Conservation (phyloP, 371 early-diverging fungal genomes). For the Mortierella sp. region DNA sequence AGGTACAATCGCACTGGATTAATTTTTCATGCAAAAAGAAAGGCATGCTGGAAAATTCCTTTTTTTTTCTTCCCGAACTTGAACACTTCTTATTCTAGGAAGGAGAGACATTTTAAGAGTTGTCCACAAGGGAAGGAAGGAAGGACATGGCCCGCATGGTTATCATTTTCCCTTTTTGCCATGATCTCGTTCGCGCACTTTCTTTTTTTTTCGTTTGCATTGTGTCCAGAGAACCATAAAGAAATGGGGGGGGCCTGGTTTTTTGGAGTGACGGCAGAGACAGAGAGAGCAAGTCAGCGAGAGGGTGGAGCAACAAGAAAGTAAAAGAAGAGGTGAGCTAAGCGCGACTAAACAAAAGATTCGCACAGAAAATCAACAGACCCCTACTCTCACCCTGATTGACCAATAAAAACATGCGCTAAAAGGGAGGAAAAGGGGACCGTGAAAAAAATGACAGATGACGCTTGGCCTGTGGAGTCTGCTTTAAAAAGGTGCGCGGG, state of each 20-base stretch:
- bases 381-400: background rate
- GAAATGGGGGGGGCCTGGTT: background rate
- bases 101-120: too few species aligned
- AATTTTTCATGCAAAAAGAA: background rate
- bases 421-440: background rate
- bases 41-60: background rate
- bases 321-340: background rate
- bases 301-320: background rate
- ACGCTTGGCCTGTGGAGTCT: slow-evolving; percentile 1
- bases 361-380: background rate
- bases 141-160: background rate
- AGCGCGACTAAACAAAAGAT: background rate
- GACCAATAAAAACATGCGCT: background rate
- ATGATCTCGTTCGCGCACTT: background rate
- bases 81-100: background rate
- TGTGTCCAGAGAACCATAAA: slow-evolving; percentile 8
- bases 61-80: background rate
- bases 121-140: too few species aligned
- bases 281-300: background rate
- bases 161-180: background rate
- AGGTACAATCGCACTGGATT: background rate
- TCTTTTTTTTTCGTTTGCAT: background rate
- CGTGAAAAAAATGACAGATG: slow-evolving; percentile 10
- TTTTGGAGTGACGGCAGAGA: background rate
- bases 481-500: background rate